phyloP scores from a whole-genome alignment of 768 basidiomycete genomes.

The Hericium erinaceus region DNA sequence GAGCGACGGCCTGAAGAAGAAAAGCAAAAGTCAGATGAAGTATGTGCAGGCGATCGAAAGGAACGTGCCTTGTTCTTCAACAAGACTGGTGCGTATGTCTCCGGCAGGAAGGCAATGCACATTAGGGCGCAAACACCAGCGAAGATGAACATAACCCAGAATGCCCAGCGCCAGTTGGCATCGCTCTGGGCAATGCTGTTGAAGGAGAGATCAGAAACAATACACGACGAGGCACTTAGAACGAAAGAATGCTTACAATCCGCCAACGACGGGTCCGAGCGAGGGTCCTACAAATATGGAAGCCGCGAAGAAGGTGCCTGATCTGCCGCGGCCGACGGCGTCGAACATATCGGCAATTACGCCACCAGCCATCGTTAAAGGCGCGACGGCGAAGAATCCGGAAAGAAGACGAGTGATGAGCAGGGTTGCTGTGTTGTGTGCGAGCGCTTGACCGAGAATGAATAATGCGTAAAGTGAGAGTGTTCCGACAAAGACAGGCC shows the following conservation, averaged over 20 bases:
- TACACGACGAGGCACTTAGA: background rate
- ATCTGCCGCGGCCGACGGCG: constrained; percentile 14
- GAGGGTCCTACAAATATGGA: constrained; percentile 18
- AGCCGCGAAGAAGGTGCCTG: constrained; percentile 13
- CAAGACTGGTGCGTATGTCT: constrained; percentile 15
- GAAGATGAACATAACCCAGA: constrained; percentile 19
- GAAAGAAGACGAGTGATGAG: constrained; percentile 17
- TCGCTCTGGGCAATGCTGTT: constrained; percentile 3
- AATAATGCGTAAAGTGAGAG: constrained; percentile 1
- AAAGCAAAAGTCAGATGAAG: background rate
- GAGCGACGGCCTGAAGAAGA: background rate
- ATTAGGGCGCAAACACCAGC: constrained; percentile 9
- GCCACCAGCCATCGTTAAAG: constrained; percentile 16
- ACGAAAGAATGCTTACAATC: constrained; percentile 8
- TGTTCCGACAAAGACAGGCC: constrained; percentile 10
- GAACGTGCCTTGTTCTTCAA: constrained; percentile 4
- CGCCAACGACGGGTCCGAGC: constrained; percentile 18
- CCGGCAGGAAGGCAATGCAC: constrained; percentile 13
- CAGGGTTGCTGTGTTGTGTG: constrained; percentile 11
- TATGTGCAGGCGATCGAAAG: too few species aligned
- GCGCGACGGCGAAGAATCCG: constrained; percentile 16
- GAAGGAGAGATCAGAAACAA: background rate
- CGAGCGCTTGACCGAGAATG: constrained; percentile 7
- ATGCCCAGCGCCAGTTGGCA: constrained; percentile 18
- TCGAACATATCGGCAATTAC: constrained; percentile 21